Percentiles rank a stretch among this genome's conserved stretches.
Evolutionary conservation across 495 filamentous ascomycete species (phyloP).

Genomic region (Xylaria nigripes): DNA sequence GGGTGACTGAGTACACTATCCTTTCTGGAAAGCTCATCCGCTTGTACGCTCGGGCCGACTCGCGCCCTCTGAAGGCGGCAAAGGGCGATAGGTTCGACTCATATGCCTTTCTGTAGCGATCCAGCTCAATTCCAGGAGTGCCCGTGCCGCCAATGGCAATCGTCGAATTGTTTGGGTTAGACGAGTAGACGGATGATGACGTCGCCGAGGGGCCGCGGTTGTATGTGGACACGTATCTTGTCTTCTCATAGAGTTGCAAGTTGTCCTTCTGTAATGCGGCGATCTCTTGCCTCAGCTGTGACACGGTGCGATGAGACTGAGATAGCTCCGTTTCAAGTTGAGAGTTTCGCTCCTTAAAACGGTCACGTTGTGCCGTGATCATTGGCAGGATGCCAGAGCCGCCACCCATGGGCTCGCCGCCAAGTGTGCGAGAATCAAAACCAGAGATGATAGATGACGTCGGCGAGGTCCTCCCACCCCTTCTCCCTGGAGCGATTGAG

Average conservation of each 20-base stretch:
- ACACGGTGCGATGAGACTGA: conserved; percentile 70
- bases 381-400: conserved; percentile 92
- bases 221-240: conserved; percentile 90
- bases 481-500: conserved; percentile 54
- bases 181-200: conserved; percentile 64
- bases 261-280: conserved; percentile 93
- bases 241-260: conserved; percentile 94
- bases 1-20: conserved; percentile 80
- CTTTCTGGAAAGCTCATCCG: conserved; percentile 90
- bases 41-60: conserved; percentile 86
- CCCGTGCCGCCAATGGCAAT: conserved; percentile 45
- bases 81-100: conserved; percentile 94
- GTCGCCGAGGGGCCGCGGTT: conserved; percentile 55
- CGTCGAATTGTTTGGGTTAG: conserved; percentile 64
- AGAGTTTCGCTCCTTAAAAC: conserved; percentile 92
- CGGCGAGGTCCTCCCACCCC: conserved; percentile 68
- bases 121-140: conserved; percentile 56
- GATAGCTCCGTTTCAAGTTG: conserved; percentile 89
- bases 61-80: conserved; percentile 84
- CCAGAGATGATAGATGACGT: conserved; percentile 97
- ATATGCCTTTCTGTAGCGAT: conserved; percentile 88
- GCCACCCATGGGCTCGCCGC: conserved; percentile 68
- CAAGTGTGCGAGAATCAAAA: conserved; percentile 61
- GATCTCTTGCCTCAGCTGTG: conserved; percentile 83
- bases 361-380: conserved; percentile 94